Conservation (phyloP, 2,329 filamentous ascomycete species). For the Cytospora piceae region DNA sequence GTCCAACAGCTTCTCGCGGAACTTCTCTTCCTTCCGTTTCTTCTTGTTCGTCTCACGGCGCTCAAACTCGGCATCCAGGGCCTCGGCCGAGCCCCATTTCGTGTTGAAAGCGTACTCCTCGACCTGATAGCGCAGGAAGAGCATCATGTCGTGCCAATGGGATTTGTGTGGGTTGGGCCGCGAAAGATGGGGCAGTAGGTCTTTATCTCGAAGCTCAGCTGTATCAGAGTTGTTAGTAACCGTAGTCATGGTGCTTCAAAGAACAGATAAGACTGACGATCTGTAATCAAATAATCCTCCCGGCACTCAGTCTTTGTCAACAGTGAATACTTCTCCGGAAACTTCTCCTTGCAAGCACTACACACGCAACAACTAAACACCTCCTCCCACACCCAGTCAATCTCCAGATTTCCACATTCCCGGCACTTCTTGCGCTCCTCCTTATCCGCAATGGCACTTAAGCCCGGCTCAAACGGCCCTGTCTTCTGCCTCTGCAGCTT, state of each 20-base stretch:
- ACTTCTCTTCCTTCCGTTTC: conserved; percentile 85
- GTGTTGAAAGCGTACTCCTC: conserved; percentile 88
- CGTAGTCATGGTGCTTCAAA: not conserved
- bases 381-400: conserved; percentile 95
- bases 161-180: conserved; percentile 94
- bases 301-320: conserved; percentile 96
- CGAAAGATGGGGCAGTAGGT: conserved; percentile 83
- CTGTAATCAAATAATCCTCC: conserved; percentile 93
- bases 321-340: conserved; percentile 90
- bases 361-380: conserved; percentile 78
- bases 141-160: conserved; percentile 98
- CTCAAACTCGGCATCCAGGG: conserved; percentile 86
- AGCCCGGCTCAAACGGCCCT: conserved; percentile 85
- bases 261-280: conserved; percentile 61
- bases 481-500: conserved; percentile 73
- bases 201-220: conserved; percentile 89
- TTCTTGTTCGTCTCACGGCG: conserved; percentile 79
- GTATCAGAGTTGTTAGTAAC: conserved; percentile 15
- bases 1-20: conserved; percentile 84
- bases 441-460: conserved; percentile 72
- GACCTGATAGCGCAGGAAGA: conserved; percentile 90
- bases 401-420: conserved; percentile 83
- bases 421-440: conserved; percentile 73
- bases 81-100: conserved; percentile 90
- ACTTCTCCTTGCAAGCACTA: conserved; percentile 82